A percentile compares a stretch with the other conserved stretches of the same genome.
phyloP scores from a whole-genome alignment of 75 land plant species.

The Sequoia sempervirens region DNA sequence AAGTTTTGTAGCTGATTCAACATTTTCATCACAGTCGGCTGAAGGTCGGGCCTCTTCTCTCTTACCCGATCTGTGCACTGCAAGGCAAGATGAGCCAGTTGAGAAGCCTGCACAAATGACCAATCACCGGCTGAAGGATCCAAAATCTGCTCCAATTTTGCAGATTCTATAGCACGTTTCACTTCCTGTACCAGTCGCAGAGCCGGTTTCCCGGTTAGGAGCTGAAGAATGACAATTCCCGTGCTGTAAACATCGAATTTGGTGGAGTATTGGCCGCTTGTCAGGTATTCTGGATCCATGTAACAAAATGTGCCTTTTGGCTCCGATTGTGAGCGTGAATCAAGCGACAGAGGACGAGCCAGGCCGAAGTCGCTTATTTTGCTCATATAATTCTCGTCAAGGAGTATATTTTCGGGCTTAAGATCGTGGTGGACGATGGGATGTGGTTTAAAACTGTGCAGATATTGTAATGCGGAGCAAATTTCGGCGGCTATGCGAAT shows the following conservation, averaged over 20 bases:
- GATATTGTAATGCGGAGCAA: conserved; percentile 53
- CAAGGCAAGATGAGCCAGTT: conserved; percentile 5
- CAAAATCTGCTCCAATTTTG: conserved; percentile 16
- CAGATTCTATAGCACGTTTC: conserved; percentile 1
- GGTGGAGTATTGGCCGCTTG: conserved; percentile 21
- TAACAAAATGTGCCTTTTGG: conserved; percentile 11
- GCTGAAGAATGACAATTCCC: conserved; percentile 23
- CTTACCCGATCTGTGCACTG: conserved; percentile 21
- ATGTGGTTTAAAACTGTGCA: conserved; percentile 56
- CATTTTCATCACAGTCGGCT: conserved; percentile 33
- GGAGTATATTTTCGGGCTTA: conserved; percentile 68
- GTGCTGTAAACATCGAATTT: conserved; percentile 46
- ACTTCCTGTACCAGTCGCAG: conserved; percentile 2
- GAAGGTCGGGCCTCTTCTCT: conserved; percentile 44
- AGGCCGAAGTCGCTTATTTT: conserved; percentile 30
- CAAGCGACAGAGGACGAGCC: conserved; percentile 12
- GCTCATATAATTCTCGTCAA: conserved; percentile 48
- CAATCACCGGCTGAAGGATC: conserved; percentile 27
- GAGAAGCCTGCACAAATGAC: conserved; percentile 1
- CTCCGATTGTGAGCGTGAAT: neutral
- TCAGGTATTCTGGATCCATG: conserved; percentile 17
- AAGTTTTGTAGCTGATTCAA: neutral
- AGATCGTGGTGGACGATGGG: conserved; percentile 70
- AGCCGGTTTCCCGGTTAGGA: conserved; percentile 22
- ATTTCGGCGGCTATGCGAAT: conserved; percentile 54